Evolutionary conservation across 495 filamentous ascomycete genomes (phyloP).

Genomic region (Friedmanniomyces simplex): DNA sequence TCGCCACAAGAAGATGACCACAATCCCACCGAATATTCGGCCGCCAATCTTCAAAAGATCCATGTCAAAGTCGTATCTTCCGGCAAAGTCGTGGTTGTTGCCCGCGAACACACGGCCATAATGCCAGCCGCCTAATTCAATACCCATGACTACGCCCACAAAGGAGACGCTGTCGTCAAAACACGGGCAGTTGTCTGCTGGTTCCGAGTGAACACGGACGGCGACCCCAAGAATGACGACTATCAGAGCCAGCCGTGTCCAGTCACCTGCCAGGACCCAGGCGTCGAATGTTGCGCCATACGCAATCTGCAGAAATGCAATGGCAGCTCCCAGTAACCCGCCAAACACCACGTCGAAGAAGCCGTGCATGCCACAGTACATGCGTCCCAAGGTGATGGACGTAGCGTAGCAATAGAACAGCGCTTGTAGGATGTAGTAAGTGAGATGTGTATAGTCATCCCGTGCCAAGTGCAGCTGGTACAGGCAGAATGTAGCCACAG

Average conservation of each 20-base stretch:
- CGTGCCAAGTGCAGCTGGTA: conserved; percentile 51
- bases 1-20: conserved; percentile 79
- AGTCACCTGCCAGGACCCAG: conserved; percentile 49
- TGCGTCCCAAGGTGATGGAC: conserved; percentile 80
- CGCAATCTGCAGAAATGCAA: conserved; percentile 60
- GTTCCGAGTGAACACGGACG: conserved; percentile 86
- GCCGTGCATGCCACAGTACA: conserved; percentile 98
- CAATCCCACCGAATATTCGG: conserved; percentile 67
- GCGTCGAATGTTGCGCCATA: conserved; percentile 57
- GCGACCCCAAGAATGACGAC: conserved; percentile 58
- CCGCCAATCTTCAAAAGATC: conserved; percentile 47
- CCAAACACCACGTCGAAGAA: conserved; percentile 84
- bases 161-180: conserved; percentile 96
- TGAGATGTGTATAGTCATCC: conserved; percentile 42
- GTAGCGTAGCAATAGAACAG: conserved; percentile 61
- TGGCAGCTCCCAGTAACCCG: conserved; percentile 56
- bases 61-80: conserved; percentile 41
- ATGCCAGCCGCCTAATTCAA: conserved; percentile 73
- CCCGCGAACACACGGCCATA: conserved; percentile 34
- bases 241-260: conserved; percentile 47
- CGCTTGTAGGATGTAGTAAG: background rate
- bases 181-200: conserved; percentile 92
- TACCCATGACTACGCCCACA: conserved; percentile 74
- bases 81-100: conserved; percentile 29
- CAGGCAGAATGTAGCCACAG: conserved; percentile 77